Percentiles rank a stretch among this genome's conserved stretches.
These are phyloP conservation scores for Podospora bellae-mahoneyi DNA, from an alignment of 495 filamentous ascomycete species.

Conservation along the genomic window DNA sequence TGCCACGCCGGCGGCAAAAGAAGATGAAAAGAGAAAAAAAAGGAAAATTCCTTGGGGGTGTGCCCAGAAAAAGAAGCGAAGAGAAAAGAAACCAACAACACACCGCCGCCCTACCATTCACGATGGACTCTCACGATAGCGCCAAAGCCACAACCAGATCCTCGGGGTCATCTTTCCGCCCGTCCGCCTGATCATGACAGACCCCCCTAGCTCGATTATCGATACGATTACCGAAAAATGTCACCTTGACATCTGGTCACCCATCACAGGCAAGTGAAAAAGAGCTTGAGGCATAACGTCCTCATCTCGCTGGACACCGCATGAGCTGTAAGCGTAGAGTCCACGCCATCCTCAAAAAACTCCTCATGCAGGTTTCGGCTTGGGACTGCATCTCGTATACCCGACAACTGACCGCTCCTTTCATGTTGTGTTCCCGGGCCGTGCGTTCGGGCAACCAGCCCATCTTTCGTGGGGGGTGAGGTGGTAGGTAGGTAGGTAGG, in stretches of 20 bases:
- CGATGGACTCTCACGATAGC: not conserved
- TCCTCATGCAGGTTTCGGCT: not conserved
- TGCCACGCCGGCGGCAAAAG: constrained; percentile 1
- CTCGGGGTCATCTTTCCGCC: not conserved
- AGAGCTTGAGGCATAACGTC: not conserved
- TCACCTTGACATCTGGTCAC: not conserved
- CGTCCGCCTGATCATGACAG: not conserved
- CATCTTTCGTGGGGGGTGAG: not conserved
- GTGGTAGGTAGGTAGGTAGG: no score
- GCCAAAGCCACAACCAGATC: not conserved
- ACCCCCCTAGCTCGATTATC: not conserved
- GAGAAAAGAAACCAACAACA: not conserved
- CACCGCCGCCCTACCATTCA: constrained; percentile 6
- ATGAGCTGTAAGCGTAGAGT: not conserved
- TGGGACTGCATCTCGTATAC: constrained; percentile 6
- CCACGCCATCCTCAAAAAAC: not conserved
- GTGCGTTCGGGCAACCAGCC: not conserved
- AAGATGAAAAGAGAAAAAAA: not conserved
- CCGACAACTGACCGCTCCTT: not conserved
- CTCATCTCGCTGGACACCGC: not conserved
- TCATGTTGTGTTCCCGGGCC: not conserved
- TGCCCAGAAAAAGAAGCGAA: not conserved
- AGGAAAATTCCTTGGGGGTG: no score
- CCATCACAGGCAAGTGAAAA: not conserved
- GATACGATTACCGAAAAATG: not conserved